These are phyloP conservation scores for Sclerotinia trifoliorum DNA, from an alignment of 2,329 filamentous ascomycete genomes.

Conservation along the genomic window DNA sequence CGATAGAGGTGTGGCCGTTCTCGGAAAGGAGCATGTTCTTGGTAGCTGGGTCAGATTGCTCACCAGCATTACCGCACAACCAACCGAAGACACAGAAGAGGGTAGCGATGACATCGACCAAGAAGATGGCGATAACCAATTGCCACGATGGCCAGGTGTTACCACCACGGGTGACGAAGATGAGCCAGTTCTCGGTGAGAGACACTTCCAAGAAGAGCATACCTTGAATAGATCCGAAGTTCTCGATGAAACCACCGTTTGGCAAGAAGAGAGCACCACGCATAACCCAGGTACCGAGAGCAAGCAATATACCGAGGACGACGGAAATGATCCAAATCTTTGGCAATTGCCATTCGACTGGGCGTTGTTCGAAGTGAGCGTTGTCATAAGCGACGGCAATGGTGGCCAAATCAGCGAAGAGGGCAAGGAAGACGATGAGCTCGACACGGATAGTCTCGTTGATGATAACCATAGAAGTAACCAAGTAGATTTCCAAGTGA, in stretches of 20 bases:
- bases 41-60: slow-evolving; percentile 41
- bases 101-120: slow-evolving; percentile 69
- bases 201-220: slow-evolving; percentile 73
- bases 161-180: slow-evolving; percentile 72
- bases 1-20: slow-evolving; percentile 49
- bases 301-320: slow-evolving; percentile 66
- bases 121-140: slow-evolving; percentile 67
- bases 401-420: slow-evolving; percentile 77
- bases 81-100: slow-evolving; percentile 75
- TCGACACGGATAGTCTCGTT: slow-evolving; percentile 72
- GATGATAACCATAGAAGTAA: slow-evolving; percentile 76
- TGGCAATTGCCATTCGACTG: slow-evolving; percentile 77
- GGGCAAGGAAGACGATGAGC: slow-evolving; percentile 74
- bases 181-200: slow-evolving; percentile 75
- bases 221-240: slow-evolving; percentile 72
- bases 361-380: slow-evolving; percentile 70
- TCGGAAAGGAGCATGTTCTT: slow-evolving; percentile 41
- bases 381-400: slow-evolving; percentile 79
- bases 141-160: slow-evolving; percentile 75
- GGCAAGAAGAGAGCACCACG: slow-evolving; percentile 67
- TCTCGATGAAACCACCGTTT: slow-evolving; percentile 71
- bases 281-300: slow-evolving; percentile 69
- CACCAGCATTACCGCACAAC: slow-evolving; percentile 55
- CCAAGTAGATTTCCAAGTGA: slow-evolving; percentile 81
- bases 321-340: slow-evolving; percentile 79